Conservation (phyloP, 192 early-diverging fungal genomes). For the Gorgonomyces haynaldii region DNA sequence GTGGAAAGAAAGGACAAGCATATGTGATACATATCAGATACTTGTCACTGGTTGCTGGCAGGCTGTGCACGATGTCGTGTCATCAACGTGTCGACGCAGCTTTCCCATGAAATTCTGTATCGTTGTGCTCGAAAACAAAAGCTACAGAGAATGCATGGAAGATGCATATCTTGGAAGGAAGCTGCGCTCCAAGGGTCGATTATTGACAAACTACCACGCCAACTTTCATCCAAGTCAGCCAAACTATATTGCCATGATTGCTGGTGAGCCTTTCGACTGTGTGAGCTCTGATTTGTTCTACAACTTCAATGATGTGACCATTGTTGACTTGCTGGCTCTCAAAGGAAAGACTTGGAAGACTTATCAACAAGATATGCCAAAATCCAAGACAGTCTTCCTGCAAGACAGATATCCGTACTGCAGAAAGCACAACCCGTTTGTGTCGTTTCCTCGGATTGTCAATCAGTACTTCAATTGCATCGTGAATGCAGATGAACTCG, state of each 20-base stretch:
- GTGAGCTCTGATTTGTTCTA: too few species aligned
- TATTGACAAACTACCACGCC: constrained; percentile 29
- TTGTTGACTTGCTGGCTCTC: constrained; percentile 45
- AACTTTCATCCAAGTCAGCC: constrained; percentile 45
- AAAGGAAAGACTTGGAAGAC: constrained; percentile 48
- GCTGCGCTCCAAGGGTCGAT: background rate
- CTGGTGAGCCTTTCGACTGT: constrained; percentile 31
- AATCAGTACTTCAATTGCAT: constrained; percentile 29
- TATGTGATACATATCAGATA: too few species aligned
- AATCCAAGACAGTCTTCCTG: too few species aligned
- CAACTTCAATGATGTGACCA: background rate
- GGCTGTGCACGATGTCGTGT: too few species aligned
- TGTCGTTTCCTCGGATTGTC: constrained; percentile 23
- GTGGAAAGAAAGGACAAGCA: too few species aligned
- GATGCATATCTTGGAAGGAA: background rate
- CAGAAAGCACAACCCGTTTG: constrained; percentile 21
- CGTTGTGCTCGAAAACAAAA: constrained; percentile 11
- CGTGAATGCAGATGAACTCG: constrained; percentile 36
- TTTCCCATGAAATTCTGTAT: constrained; percentile 1
- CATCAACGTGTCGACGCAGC: too few species aligned
- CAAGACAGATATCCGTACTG: constrained; percentile 39
- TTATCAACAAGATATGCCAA: constrained; percentile 57
- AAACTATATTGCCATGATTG: constrained; percentile 46
- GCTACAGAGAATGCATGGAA: background rate
- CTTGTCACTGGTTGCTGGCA: too few species aligned